These are phyloP conservation scores for Aspergillus bertholletiae DNA, from an alignment of 495 filamentous ascomycete species.

Conservation along the genomic window DNA sequence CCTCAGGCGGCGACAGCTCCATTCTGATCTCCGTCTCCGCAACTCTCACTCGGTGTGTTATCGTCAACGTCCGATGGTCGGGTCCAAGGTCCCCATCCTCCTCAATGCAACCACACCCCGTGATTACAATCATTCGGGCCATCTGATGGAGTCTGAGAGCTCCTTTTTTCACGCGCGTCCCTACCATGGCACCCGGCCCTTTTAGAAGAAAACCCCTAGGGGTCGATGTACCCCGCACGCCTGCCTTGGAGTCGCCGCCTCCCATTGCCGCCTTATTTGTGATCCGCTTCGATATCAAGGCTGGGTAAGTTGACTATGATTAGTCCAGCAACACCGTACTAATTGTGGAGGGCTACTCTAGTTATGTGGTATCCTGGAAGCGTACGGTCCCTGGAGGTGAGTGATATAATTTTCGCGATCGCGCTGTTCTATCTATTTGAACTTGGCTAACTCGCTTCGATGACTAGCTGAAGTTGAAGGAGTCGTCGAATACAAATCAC, in stretches of 20 bases:
- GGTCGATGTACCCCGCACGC: conserved; percentile 33
- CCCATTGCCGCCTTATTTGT: conserved; percentile 80
- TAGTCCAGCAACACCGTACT: background rate
- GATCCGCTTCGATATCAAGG: conserved; percentile 81
- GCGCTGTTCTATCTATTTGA: background rate
- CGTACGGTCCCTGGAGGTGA: conserved; percentile 59
- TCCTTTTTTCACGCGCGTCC: background rate
- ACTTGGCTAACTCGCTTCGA: conserved; percentile 15
- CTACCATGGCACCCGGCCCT: conserved; percentile 30
- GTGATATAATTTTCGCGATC: conserved; percentile 14
- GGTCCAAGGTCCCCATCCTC: background rate
- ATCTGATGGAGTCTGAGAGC: conserved; percentile 22
- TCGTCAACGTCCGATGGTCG: conserved; percentile 5
- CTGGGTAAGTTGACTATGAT: conserved; percentile 53
- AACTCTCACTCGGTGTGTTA: background rate
- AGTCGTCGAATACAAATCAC: conserved; percentile 88
- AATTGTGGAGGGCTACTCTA: conserved; percentile 21
- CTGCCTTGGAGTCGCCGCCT: conserved; percentile 47
- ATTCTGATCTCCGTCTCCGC: background rate
- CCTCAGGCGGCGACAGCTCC: too few relatives aligned
- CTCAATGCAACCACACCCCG: conserved; percentile 6
- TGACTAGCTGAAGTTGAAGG: conserved; percentile 74
- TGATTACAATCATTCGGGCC: conserved; percentile 3
- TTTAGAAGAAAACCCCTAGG: conserved; percentile 27
- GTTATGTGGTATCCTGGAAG: conserved; percentile 86